Conservation (phyloP, 805 yeast species). For the Metschnikowia kofuensis region DNA sequence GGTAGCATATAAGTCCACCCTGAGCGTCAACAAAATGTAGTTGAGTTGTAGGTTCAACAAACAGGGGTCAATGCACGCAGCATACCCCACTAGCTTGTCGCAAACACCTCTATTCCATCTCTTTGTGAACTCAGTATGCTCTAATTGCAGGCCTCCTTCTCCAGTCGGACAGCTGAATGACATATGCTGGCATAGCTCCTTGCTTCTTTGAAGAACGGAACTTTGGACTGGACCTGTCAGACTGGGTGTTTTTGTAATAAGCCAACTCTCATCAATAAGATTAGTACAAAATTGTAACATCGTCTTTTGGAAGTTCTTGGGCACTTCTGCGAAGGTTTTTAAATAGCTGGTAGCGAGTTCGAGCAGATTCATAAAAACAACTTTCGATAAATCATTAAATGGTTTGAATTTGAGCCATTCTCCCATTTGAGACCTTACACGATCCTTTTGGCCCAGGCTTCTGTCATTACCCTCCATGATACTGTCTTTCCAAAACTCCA, state of each 20-base stretch:
- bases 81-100: constrained; percentile 22
- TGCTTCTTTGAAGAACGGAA: constrained; percentile 10
- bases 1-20: constrained; percentile 26
- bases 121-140: constrained; percentile 19
- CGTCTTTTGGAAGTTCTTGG: constrained; percentile 17
- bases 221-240: constrained; percentile 13
- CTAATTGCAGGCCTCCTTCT: not conserved
- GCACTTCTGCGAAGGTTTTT: constrained; percentile 4
- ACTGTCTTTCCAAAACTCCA: constrained; percentile 23
- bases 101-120: constrained; percentile 33
- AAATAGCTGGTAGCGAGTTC: constrained; percentile 10
- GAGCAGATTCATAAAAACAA: constrained; percentile 17
- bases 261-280: constrained; percentile 18
- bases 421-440: constrained; percentile 24
- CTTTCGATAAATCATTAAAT: constrained; percentile 27
- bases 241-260: constrained; percentile 21
- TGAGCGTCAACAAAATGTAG: constrained; percentile 33
- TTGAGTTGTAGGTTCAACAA: constrained; percentile 37
- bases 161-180: no score
- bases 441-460: constrained; percentile 5
- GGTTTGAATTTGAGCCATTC: constrained; percentile 41
- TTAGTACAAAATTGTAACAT: constrained; percentile 20
- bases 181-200: not conserved
- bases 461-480: not conserved
- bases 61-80: constrained; percentile 26